Conservation (phyloP, 164 flowering plant species). For the Stephania cephalantha region DNA sequence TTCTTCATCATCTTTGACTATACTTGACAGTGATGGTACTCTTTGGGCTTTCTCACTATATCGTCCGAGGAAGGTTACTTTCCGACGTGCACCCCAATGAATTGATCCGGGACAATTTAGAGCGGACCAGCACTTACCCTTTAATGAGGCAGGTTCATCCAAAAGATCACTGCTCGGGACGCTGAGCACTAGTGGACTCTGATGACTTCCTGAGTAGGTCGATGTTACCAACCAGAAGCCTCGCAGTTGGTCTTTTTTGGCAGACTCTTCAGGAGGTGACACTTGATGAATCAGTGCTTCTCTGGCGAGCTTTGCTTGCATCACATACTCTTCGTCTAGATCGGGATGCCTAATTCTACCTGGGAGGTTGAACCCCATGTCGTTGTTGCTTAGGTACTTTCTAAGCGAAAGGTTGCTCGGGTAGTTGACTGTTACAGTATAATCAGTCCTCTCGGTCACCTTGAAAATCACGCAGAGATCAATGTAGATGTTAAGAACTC, state of each 20-base stretch:
- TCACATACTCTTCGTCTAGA: conserved; percentile 54
- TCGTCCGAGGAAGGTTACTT: conserved; percentile 35
- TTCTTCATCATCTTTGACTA: conserved; percentile 4
- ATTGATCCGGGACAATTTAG: conserved; percentile 34
- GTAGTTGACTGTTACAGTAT: conserved; percentile 39
- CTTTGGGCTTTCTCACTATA: conserved; percentile 16
- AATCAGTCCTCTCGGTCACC: conserved; percentile 49
- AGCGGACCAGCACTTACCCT: conserved; percentile 25
- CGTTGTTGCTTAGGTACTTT: conserved; percentile 27
- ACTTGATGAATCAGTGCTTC: conserved; percentile 39
- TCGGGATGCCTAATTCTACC: conserved; percentile 30
- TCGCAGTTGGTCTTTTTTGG: conserved; percentile 19
- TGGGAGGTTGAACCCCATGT: neutral
- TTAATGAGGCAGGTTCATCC: conserved; percentile 10
- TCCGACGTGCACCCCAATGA: conserved; percentile 52
- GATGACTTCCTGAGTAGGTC: neutral
- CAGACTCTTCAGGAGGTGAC: conserved; percentile 30
- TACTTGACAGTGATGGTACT: neutral
- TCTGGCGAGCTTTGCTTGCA: conserved; percentile 39
- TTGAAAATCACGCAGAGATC: conserved; percentile 13
- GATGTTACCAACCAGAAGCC: conserved; percentile 49
- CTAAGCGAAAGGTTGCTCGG: conserved; percentile 57
- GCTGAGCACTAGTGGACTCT: neutral
- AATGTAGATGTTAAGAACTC: too few species aligned
- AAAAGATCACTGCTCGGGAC: neutral